Conservation (phyloP, 345 rosid species). For the Leavenworthia alabamica region DNA sequence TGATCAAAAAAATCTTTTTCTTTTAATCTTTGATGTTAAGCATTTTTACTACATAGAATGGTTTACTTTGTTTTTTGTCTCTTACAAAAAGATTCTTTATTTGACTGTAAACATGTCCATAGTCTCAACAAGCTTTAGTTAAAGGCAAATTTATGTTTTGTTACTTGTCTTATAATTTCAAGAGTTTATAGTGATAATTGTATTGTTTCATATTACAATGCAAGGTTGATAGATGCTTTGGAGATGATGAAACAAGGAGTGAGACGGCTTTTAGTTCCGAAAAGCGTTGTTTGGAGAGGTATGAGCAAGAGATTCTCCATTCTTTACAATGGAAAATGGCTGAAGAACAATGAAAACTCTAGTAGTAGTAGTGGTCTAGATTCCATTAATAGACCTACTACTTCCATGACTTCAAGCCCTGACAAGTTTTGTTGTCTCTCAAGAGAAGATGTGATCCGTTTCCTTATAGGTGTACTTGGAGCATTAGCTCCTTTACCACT, state of each 20-base stretch:
- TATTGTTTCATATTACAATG: conserved; percentile 18
- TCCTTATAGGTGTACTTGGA: conserved; percentile 92
- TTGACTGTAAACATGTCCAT: background rate
- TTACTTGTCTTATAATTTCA: no score
- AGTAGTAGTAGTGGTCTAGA: conserved; percentile 49
- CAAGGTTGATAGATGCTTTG: conserved; percentile 83
- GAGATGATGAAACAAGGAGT: conserved; percentile 99
- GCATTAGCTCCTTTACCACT: conserved; percentile 96
- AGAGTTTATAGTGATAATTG: no score
- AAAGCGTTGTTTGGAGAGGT: conserved; percentile 77
- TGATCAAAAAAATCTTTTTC: background rate
- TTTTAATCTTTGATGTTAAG: background rate
- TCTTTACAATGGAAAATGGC: conserved; percentile 81
- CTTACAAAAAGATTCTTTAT: background rate
- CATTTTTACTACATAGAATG: background rate
- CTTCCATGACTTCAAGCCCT: conserved; percentile 42
- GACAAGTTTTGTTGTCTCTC: conserved; percentile 95
- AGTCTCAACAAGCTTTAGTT: background rate
- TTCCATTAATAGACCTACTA: conserved; percentile 49
- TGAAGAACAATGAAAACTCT: conserved; percentile 56
- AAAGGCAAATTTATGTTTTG: background rate
- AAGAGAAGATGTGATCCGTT: conserved; percentile 85
- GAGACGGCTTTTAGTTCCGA: conserved; percentile 77
- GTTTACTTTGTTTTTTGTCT: background rate
- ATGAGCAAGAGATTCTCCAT: conserved; percentile 95